A percentile compares a stretch with the other conserved stretches of the same genome.
Evolutionary conservation across 169 alveolate genomes (phyloP).

Genomic region (Babesia ovis): DNA sequence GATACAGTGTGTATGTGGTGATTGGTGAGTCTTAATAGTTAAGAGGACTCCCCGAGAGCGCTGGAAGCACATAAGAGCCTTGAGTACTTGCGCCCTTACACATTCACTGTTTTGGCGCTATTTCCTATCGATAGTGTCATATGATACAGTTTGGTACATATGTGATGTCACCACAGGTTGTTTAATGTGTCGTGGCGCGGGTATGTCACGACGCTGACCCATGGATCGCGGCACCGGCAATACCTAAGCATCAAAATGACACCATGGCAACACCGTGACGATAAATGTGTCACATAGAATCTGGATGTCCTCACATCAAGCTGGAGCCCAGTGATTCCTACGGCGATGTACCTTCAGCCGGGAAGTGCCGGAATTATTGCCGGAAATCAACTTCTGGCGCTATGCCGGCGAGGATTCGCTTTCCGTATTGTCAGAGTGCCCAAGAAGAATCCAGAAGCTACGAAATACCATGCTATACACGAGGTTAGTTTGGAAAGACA

Average conservation of each 20-base stretch:
- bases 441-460: constrained; percentile 16
- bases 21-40: not conserved
- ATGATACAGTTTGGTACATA: too few relatives aligned
- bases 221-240: not conserved
- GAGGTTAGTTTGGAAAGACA: not conserved
- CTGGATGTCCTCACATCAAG: not conserved
- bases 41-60: not conserved
- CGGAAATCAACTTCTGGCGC: not conserved
- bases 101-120: not conserved
- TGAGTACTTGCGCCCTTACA: not conserved
- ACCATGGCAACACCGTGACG: not conserved
- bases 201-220: not conserved
- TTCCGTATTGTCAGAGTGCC: constrained; percentile 55
- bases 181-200: not conserved
- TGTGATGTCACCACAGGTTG: not conserved
- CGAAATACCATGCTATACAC: constrained; percentile 13
- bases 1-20: not conserved
- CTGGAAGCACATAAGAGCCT: not conserved
- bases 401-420: constrained; percentile 8
- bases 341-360: constrained; percentile 22
- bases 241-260: not conserved
- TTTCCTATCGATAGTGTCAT: not conserved
- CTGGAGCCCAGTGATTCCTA: not conserved
- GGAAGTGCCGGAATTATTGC: not conserved
- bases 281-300: not conserved